Evolutionary conservation across 2,329 filamentous ascomycete genomes (phyloP), one percentile per base, ranked within the genome.

Genomic region (Aspergillus sp.): DNA sequence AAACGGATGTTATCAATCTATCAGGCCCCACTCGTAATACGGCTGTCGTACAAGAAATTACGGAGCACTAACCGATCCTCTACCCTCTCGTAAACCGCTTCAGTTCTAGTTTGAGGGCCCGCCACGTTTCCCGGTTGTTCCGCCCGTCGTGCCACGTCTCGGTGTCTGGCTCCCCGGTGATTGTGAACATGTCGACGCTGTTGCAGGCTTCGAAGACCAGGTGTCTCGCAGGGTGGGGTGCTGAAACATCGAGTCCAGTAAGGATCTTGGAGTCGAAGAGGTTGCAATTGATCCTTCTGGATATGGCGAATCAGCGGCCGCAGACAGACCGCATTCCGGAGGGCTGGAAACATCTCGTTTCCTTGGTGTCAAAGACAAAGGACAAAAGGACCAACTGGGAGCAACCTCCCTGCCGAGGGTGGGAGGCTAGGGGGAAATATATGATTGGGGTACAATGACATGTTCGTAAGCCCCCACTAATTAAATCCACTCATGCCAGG

Each of bases 1-100:
- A 41, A 41, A 47, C 52, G 52, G 52, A 54, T 40, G 52, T 54
- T 54, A 54, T 54, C 52, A 54, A 54, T 54, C 52, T 54, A 54
- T 40, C 52, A 37, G 19, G 51, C 39, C 52, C 52, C 52, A 44
- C 52, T 15, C 21, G 52, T 54, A 54, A 47, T 41, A 19, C 52
- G 7, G 8, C 8, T 31, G 35, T 37, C 12, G 35, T 37, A 54
- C 31, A 24, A 23, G 11, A n/a, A 24, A 37, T 21, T 17, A 12
- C n/a, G 5, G 27, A 21, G 39, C 24, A 53, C 51, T 19, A 35
- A 53, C 51, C 41, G 41, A 17, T 53, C 46, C 41, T 39, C 14
- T n/a, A 4, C 21, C 21, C 4, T n/a, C 37, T 40, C 27, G 27
- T 31, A 11, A 31, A 31, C 9, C 1, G 27, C 27, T 1, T 37